Base-by-base conservation (phyloP, 192 early-diverging fungal species). In the Coemansia brasiliensis region DNA sequence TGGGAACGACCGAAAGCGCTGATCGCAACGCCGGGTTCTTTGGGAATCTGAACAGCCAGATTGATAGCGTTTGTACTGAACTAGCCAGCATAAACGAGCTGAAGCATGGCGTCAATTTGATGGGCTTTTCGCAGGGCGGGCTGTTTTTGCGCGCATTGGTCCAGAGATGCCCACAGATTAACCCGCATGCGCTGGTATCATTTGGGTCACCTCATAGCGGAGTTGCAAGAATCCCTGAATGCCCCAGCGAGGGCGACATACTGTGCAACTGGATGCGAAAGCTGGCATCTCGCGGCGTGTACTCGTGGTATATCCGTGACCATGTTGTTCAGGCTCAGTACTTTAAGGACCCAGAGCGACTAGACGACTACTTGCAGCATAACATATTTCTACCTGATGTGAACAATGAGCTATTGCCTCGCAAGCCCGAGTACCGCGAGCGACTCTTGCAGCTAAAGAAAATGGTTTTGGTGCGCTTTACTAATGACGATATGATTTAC, bases 281-380 rank as follows among this genome's bases (percentile, higher is more conserved):
- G n/a, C 83, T 98, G 61, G 86, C 91, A 1, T 69, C 83, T n/a
- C 55, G 69, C 13, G 93, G 92, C 7, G 94, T 87, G 5, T 98
- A 98, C 78, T 81, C 87, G 29, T 75, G 81, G 39, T 96, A 92
- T 80, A 83, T 95, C 17, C 88, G 92, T 13, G 74, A 86, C 55
- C 85, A 88, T 58, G 74, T 94, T 4, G 78, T 98, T 8, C 96
- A 93, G 79, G 96, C 95, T 4, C 96, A 98, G 79, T 98, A 97
- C 55, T 98, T 84, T 63, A 93, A 93, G 57, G 87, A 86, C 40
- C 79, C 83, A 0, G 62, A 55, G 39, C 83, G 83, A n/a, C 54
- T 86, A 21, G 82, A 86, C 35, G 79, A 67, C 32, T 98, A 98
- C 72, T 50, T 91, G 39, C 58, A 86, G 52, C 69, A 76, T 59